Evolutionary conservation across 192 early-diverging fungal genomes (phyloP).

Genomic region (Backusella mclennaniae): DNA sequence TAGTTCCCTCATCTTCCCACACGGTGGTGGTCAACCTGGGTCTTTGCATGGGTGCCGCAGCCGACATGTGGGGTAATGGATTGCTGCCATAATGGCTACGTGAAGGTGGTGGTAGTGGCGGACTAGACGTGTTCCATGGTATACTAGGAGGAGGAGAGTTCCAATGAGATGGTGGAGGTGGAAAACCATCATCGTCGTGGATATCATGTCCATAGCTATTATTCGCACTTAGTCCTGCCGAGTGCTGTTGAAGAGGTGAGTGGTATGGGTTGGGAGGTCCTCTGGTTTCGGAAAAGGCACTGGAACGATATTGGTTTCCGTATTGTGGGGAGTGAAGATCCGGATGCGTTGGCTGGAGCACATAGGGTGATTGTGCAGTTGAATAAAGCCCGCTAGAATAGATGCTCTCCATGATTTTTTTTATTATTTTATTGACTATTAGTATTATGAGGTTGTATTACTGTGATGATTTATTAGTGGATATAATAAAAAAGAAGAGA

Average conservation of each 20-base stretch:
- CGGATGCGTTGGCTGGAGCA: slow-evolving; percentile 2
- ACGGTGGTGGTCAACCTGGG: slow-evolving; percentile 67
- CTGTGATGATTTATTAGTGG: background rate
- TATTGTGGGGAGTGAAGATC: background rate
- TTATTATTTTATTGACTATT: background rate
- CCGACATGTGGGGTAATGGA: slow-evolving; percentile 33
- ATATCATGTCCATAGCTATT: slow-evolving; percentile 3
- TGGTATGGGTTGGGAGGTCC: background rate
- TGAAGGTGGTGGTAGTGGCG: background rate
- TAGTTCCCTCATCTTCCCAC: slow-evolving; percentile 80
- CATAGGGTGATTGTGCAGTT: slow-evolving; percentile 8
- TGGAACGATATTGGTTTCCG: slow-evolving; percentile 15
- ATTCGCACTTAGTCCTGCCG: slow-evolving; percentile 4
- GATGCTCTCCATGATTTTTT: slow-evolving; percentile 11
- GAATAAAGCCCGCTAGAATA: slow-evolving; percentile 16
- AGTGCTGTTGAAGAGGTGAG: slow-evolving; percentile 1
- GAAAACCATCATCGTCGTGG: background rate
- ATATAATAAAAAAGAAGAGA: background rate
- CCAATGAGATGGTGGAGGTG: background rate
- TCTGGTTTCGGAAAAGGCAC: slow-evolving; percentile 15
- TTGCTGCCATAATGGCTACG: background rate
- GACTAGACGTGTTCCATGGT: background rate
- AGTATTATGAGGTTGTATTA: background rate
- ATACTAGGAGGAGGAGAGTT: background rate
- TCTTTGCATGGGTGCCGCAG: slow-evolving; percentile 23